Evolutionary conservation across 441 rosid species (phyloP), one percentile per base, ranked within the genome.

Genomic region (Aquilaria agallochum): DNA sequence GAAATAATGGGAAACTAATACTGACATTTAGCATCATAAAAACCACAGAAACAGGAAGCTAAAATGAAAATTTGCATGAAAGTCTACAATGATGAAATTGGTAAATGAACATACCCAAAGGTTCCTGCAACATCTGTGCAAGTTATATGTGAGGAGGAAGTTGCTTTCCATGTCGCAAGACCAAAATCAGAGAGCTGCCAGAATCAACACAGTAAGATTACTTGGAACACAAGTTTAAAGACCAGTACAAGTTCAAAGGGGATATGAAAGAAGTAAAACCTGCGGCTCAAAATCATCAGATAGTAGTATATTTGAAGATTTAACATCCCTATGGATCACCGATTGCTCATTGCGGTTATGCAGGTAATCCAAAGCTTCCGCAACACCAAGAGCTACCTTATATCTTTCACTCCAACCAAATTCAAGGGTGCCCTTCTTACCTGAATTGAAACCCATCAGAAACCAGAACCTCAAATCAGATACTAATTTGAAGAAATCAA

Each of bases 171-270:
- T 74, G 73, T 81, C 20, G 94, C 87, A 40, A 87, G 87, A 60
- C 94, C 94, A 59, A 87, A 87, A 79, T 87, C 94, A 50, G 88
- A 85, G 64, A 87, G 79, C 94, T 87, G 80, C 60, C 15, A 65
- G 64, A 64, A 72, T 2, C 58, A 62, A 30, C 27, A 3, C 7
- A 8, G 42, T 36, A 9, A 36, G 30, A 65, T 51, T 27, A 49
- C 59, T 53, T 44, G 42, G 56, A 45, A 7, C 7, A 36, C 42
- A 36, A 36, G 42, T 53, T 27, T 53, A 49, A n/a, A 1, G 27
- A 42, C 13, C 15, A 27, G 53, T 55, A 49, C 55, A 45, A 11
- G 31, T 14, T 56, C 40, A 56, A 14, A 63, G 60, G 55, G 30
- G 2, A 34, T 36, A 50, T 46, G 12, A 66, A 56, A 74, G 31